These are phyloP conservation scores for Pseudopediastrum boryanum DNA, from an alignment of 139 green algal species.

Conservation along the genomic window DNA sequence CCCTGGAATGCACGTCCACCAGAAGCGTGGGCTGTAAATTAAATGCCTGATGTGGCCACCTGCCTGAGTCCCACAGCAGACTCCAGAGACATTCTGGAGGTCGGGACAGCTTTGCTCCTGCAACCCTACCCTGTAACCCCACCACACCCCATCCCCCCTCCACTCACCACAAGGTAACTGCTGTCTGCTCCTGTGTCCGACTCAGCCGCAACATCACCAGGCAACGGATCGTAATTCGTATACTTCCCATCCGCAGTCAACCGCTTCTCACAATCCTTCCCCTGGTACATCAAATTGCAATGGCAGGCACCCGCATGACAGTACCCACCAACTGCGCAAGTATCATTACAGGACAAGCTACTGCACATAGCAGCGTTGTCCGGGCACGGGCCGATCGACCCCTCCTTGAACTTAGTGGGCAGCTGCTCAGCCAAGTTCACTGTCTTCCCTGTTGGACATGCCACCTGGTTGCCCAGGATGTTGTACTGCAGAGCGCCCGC, in stretches of 20 bases:
- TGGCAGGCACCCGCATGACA: slow-evolving; percentile 43
- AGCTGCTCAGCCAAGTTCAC: slow-evolving; percentile 36
- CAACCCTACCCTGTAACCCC: too few relatives aligned
- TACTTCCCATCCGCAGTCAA: slow-evolving; percentile 28
- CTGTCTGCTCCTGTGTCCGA: neutral
- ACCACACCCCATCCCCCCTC: too few relatives aligned
- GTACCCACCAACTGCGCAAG: slow-evolving; percentile 37
- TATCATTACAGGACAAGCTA: slow-evolving; percentile 18
- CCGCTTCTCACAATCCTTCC: slow-evolving; percentile 13
- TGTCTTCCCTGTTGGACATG: slow-evolving; percentile 34
- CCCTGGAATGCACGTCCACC: too few relatives aligned
- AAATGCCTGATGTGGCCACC: too few relatives aligned
- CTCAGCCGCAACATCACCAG: neutral
- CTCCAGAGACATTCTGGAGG: too few relatives aligned
- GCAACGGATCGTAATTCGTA: slow-evolving; percentile 18
- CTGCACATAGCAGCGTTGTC: slow-evolving; percentile 29
- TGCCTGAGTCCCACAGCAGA: too few relatives aligned
- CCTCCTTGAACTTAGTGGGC: slow-evolving; percentile 31
- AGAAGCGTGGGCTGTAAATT: too few relatives aligned
- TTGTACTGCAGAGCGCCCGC: slow-evolving; percentile 21
- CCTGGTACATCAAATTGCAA: slow-evolving; percentile 44
- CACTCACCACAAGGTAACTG: slow-evolving; percentile 34
- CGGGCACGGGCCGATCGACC: slow-evolving; percentile 51
- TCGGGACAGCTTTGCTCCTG: too few relatives aligned
- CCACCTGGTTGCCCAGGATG: slow-evolving; percentile 31